Base-by-base conservation (phyloP, 208 protist genomes). In the Crithidia thermophila region DNA sequence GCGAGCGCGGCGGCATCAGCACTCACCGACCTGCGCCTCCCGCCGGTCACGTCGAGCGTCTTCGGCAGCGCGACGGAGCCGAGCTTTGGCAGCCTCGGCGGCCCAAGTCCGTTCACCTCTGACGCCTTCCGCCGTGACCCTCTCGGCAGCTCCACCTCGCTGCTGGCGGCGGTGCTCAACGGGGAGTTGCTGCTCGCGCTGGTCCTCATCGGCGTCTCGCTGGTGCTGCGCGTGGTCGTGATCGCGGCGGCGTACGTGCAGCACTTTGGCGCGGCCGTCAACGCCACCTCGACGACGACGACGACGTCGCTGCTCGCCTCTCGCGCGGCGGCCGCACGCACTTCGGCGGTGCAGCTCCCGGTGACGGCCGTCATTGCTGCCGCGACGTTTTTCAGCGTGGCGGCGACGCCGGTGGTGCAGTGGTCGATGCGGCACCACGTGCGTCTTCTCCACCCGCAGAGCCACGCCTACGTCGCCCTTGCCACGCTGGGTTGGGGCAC, bases 401-500 rank as follows among this genome's bases (percentile, higher is more conserved):
- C 84, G 13, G 79, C 81, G 0, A 69, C 81, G 2, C 81, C 82
- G 6, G 40, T 86, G 28, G 84, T 87, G 28, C 85, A 90, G 58
- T 50, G 90, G 36, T 92, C 89, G 23, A 75, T 84, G 62, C 66
- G 81, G 21, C 50, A 80, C n/a, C 78, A 72, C 36, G 70, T 85
- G 65, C 76, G 62, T 2, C 62, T 87, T 18, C 69, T 83, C 33
- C 57, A 67, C 27, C 75, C 75, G 18, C 68, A 65, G 64, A 78
- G 81, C 51, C 60, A 72, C 36, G 82, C 71, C 20, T 94, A 87
- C 68, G 77, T 86, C 4, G 77, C 79, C 0, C 67, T 89, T 50
- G 78, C 86, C 37, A 83, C 82, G n/a, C 60, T 90, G 25, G 87
- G 79, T 27, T 94, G 87, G 87, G 55, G 75, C 31, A 36, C 78